Base-by-base conservation (phyloP, 2,329 filamentous ascomycete genomes). In the Verticillium isaacii region DNA sequence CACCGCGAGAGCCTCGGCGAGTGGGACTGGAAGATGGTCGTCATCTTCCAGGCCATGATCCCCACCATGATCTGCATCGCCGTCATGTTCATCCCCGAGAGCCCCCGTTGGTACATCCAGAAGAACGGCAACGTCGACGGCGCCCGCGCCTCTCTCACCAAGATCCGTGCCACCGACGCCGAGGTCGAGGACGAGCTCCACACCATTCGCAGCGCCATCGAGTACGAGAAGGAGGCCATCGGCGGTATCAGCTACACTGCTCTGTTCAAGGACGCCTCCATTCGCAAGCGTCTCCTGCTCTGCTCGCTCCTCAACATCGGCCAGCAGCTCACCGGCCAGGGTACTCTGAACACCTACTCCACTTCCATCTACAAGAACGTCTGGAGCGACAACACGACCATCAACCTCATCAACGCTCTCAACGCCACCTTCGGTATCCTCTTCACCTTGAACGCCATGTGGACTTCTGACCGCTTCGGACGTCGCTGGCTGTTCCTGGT, bases 341-440 rank as follows among this genome's bases (percentile, higher is more conserved):
- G 89, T 65, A 88, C 87, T 1, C 80, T 91, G 66, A 91, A 91
- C 80, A 83, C 84, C 3, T 91, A 91, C 79, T 88, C 84, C 23
- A 89, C 88, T n/a, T 84, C 85, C 67, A 89, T 91, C 69, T 91
- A 91, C 78, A 85, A 89, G 75, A 87, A 89, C 71, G 83, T 91
- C 29, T 91, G 88, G 78, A 80, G 76, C 29, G 80, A 74, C 60
- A 76, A 74, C 60, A 77, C 82, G 58, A 86, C 82, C 25, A 90
- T 91, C 71, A 86, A 87, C 65, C 79, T 91, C 36, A 91, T 91
- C 79, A 91, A 91, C 71, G 89, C 89, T 4, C 78, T 91, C 60
- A 91, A 91, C 71, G 88, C 88, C 50, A 91, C 88, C 6, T 89
- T 87, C 66, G 87, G 87, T 61, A 91, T 91, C 65, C 63, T 91